Base-by-base conservation (phyloP, 2,329 filamentous ascomycete species). In the Ophiocordyceps camponoti-leonardi region DNA sequence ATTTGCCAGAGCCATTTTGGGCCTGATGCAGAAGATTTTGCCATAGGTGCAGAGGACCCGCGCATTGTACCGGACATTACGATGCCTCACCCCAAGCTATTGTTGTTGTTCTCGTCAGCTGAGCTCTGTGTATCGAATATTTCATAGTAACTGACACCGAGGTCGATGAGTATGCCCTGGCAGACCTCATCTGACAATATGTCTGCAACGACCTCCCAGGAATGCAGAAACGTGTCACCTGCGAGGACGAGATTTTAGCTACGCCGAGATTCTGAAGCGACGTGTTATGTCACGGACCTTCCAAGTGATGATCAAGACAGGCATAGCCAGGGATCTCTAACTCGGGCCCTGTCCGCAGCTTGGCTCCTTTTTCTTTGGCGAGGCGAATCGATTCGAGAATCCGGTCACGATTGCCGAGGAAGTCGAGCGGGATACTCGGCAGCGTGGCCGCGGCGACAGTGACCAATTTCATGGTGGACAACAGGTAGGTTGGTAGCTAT, bases 381-480 rank as follows among this genome's bases (percentile, higher is more conserved):
- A 63, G 53, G 28, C 61, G 65, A 50, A 83, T 77, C 44, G 72
- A 76, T 57, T 80, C 67, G n/a, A 79, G 67, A 50, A 83, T 81
- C 12, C 79, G 67, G 43, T 72, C 67, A 2, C 67, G 61, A 54
- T 83, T 83, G 31, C 77, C 78, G 49, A 73, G 66, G 52, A 75
- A 81, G 54, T 81, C 78, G 8, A 82, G 66, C 10, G 73, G 57
- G 10, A 62, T 55, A 40, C 61, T 62, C 12, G 58, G 55, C 18
- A 62, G 48, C 16, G 61, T 61, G 18, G 58, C 58, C 22, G 61
- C 59, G 3, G 61, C 61, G 23, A 64, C 58, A 3, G 60, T 61
- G 28, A 64, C 50, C 42, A 56, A 59, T 13, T 13, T 33, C 31
- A 23, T n/a, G n/a, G n/a, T n/a, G n/a, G n/a, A n/a, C n/a, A n/a